Evolutionary conservation across 345 rosid genomes (phyloP).

Genomic region (Passiflora organensis): DNA sequence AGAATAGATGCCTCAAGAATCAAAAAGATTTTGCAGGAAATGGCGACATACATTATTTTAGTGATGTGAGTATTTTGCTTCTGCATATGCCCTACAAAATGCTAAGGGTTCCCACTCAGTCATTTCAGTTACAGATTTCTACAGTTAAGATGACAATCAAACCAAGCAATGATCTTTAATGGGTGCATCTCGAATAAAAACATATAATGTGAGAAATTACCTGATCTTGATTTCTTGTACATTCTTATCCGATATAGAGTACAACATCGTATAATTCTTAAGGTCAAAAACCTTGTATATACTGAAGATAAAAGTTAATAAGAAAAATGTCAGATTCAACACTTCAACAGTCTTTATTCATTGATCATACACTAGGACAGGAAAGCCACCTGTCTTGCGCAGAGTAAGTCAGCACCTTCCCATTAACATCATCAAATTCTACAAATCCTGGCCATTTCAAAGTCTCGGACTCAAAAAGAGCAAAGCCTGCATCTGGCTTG

Average conservation of each 20-base stretch:
- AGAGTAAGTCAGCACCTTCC: constrained; percentile 90
- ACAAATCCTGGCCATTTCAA: constrained; percentile 99
- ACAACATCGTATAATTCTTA: constrained; percentile 84
- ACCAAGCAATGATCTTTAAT: not conserved
- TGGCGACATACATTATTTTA: too few species aligned
- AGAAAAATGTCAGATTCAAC: constrained; percentile 4
- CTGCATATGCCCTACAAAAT: too few species aligned
- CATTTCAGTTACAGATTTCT: too few species aligned
- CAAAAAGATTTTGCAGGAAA: not conserved
- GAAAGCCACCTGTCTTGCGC: constrained; percentile 74
- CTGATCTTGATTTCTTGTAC: constrained; percentile 98
- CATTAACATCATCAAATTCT: constrained; percentile 98
- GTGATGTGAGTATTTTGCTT: too few species aligned
- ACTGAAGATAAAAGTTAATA: constrained; percentile 35
- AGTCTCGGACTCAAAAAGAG: constrained; percentile 94
- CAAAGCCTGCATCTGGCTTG: constrained; percentile 90
- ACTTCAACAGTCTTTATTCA: constrained; percentile 15
- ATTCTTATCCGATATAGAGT: constrained; percentile 79
- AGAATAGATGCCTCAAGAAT: not conserved
- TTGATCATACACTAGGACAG: constrained; percentile 3
- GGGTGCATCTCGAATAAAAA: too few species aligned
- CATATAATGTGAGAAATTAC: constrained; percentile 29
- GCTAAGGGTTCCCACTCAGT: too few species aligned
- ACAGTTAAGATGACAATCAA: not conserved
- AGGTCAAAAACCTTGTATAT: constrained; percentile 96